A percentile compares a stretch with the other conserved stretches of the same genome.
phyloP scores from a whole-genome alignment of 139 green algal genomes.

The Micractinium sp. region DNA sequence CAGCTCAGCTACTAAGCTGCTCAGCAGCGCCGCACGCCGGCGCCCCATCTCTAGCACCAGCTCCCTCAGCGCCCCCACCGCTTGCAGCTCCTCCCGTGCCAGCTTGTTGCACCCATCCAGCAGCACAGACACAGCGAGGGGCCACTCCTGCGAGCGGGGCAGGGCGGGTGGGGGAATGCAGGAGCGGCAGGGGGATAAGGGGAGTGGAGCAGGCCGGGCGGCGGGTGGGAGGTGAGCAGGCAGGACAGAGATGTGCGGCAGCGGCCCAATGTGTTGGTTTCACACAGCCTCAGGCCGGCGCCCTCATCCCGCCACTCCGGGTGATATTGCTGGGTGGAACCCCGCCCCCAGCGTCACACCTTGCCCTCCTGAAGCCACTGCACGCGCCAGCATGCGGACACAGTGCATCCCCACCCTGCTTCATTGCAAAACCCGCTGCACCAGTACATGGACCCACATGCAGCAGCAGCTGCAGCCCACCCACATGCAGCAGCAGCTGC shows the following conservation, averaged over 20 bases:
- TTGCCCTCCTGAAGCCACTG: too few relatives aligned
- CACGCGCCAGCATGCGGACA: too few relatives aligned
- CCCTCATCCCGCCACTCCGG: background rate
- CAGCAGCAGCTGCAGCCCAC: too few relatives aligned
- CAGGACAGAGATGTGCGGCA: background rate
- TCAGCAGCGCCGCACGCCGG: conserved; percentile 50
- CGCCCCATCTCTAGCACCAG: conserved; percentile 59
- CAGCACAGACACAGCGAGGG: conserved; percentile 61
- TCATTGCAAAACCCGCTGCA: too few relatives aligned
- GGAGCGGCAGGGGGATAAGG: background rate
- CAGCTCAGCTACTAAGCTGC: conserved; percentile 60
- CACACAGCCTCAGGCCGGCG: too few relatives aligned
- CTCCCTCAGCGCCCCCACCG: conserved; percentile 61
- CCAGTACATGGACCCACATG: too few relatives aligned
- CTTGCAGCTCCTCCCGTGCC: conserved; percentile 53
- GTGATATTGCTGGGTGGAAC: background rate
- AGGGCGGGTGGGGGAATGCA: background rate
- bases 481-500: background rate
- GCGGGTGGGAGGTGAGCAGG: background rate
- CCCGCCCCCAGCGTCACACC: background rate
- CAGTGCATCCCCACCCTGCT: too few relatives aligned
- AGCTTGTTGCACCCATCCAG: conserved; percentile 73
- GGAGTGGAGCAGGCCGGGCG: background rate
- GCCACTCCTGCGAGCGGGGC: conserved; percentile 61
- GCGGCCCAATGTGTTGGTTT: too few relatives aligned